Evolutionary conservation across 331 rosid species (phyloP), one percentile per base, ranked within the genome.

Genomic region (Quercus phellos): DNA sequence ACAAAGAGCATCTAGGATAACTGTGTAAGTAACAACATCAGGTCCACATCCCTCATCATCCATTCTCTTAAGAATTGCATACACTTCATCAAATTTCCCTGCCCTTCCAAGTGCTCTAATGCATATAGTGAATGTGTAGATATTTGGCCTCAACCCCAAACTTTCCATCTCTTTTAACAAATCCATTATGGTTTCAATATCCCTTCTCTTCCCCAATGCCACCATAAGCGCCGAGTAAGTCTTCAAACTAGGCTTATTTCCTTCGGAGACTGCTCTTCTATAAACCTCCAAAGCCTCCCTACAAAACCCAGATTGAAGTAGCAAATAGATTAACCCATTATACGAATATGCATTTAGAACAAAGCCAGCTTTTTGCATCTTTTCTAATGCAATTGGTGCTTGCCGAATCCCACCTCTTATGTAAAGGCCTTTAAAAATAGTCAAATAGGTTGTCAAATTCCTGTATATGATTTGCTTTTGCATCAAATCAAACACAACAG

Each of bases 1-100:
- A 75, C 99, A 92, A 71, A 94, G 97, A 21, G 98, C 97, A 78
- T 92, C 99, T 77, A 94, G 87, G 56, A 94, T 96, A 75, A 94
- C 97, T 0, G 99, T 92, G 60, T 88, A 94, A 74, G 99, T 94
- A 84, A 94, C 75, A 79, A 90, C 97, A 85, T 92, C 97, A 27
- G 99, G 96, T 55, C 96, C 89, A 29, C 97, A 94, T 70, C 97
- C 97, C 83, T 88, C 97, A 2, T 89, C 88, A 9, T 92, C 94
- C 99, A 94, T 92, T 82, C 90, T 84, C 87, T 87, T 90, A 56
- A 94, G 84, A 79, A 94, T 78, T 51, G 66, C 88, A 83, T 80
- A 89, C 0, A 97, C 97, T 80, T 90, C 97, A 18, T 92, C 89
- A 58, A 90, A 88, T 77, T 83, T 92, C 77, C 99, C 98, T 0